A percentile compares a stretch with the other conserved stretches of the same genome.
Evolutionary conservation across 768 basidiomycete species (phyloP).

Genomic region (Suillus placidus): DNA sequence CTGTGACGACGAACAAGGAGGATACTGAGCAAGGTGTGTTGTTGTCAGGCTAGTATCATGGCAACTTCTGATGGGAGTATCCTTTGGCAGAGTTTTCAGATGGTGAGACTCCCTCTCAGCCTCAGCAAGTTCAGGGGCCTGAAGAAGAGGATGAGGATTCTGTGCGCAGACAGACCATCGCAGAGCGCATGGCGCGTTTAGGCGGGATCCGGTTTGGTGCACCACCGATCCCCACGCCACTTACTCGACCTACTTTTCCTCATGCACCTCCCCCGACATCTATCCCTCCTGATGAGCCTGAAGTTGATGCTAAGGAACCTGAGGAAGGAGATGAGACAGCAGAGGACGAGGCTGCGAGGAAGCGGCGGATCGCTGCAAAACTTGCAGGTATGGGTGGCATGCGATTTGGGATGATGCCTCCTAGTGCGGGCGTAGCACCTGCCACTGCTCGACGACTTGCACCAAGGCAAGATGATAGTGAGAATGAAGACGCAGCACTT

Average conservation of each 20-base stretch:
- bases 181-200: slow-evolving; percentile 93
- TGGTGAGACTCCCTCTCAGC: slow-evolving; percentile 5
- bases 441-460: slow-evolving; percentile 19
- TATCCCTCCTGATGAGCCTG: slow-evolving; percentile 28
- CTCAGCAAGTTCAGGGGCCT: slow-evolving; percentile 12
- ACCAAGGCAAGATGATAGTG: slow-evolving; percentile 31
- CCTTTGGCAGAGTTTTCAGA: background rate
- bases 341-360: slow-evolving; percentile 63
- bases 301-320: slow-evolving; percentile 26
- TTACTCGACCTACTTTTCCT: slow-evolving; percentile 40
- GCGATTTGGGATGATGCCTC: slow-evolving; percentile 57
- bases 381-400: slow-evolving; percentile 60
- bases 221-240: slow-evolving; percentile 49
- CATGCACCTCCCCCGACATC: slow-evolving; percentile 41
- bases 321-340: slow-evolving; percentile 44
- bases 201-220: slow-evolving; percentile 85
- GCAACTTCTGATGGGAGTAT: background rate
- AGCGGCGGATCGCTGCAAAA: slow-evolving; percentile 55
- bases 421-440: slow-evolving; percentile 21
- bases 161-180: slow-evolving; percentile 68
- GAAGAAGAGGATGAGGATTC: slow-evolving; percentile 47
- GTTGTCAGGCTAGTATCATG: background rate
- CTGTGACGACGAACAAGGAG: slow-evolving; percentile 6
- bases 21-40: slow-evolving; percentile 7
- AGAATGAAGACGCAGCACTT: slow-evolving; percentile 26